Base-by-base conservation (phyloP, 116 monocot genomes). In the Posidonia oceanica region DNA sequence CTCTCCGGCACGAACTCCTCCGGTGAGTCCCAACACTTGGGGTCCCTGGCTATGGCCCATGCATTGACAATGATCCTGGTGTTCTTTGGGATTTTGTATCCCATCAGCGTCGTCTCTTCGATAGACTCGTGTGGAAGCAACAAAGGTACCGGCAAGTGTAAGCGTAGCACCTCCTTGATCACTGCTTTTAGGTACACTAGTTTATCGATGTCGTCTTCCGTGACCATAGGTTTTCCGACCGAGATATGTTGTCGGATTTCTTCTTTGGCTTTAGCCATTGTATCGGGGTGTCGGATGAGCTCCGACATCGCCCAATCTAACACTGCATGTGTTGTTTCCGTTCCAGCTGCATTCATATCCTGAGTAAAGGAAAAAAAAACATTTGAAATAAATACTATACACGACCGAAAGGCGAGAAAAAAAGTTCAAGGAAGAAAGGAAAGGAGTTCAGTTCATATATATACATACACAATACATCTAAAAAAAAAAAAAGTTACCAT, bases 291-390 rank as follows among this genome's bases (percentile, higher is more conserved):
- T 13, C 51, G 22, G 3, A 76, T 69, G 5, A 76, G 62, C 62
- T 76, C 68, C 14, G 73, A 15, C 73, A 73, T 73, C 6, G 73
- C 39, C 63, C 73, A 73, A 2, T 73, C 64, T 40, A 53, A 15
- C 8, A 38, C 53, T 41, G 23, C 20, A 6, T 2, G 3, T 3
- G 54, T 21, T 36, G 73, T 64, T 22, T 73, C 73, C 15, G 53
- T 64, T 59, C 73, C 62, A 14, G 42, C 72, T 14, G 1, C 61
- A 40, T 16, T 13, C 61, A 72, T 61, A 6, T 61, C 72, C 72
- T 62, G 60, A 2, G 16, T 10, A 20, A 20, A 52, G 41, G 40
- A 6, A 39, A 20, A 36, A 8, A 29, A 11, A 36, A n/a, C n/a
- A n/a, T n/a, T n/a, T n/a, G n/a, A n/a, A n/a, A n/a, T n/a, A n/a